These are phyloP conservation scores for Mycena citricolor DNA, from an alignment of 1,284 basidiomycete genomes.

Conservation along the genomic window DNA sequence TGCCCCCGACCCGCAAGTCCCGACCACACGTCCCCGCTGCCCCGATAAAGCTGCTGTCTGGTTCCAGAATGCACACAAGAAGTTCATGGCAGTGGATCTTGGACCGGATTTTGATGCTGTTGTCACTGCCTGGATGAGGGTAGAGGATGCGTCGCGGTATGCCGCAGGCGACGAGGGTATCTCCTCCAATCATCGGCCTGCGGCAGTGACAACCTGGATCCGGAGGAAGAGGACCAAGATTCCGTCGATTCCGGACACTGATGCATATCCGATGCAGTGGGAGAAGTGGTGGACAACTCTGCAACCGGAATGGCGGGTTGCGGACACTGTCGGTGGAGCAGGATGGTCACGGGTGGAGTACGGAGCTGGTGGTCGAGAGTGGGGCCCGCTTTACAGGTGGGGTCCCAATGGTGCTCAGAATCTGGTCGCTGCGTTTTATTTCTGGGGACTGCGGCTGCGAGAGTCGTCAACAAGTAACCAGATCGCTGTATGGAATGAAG, in stretches of 20 bases:
- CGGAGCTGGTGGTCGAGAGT: background rate
- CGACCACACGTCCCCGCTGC: background rate
- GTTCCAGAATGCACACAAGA: background rate
- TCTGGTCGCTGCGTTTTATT: background rate
- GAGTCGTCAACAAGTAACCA: background rate
- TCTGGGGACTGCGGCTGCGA: background rate
- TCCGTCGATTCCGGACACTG: background rate
- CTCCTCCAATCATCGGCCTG: too few species aligned
- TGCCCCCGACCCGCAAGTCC: too few species aligned
- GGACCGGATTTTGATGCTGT: conserved; percentile 6
- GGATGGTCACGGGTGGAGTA: conserved; percentile 2
- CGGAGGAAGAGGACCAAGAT: background rate
- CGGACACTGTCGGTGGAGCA: background rate
- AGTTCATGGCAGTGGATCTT: background rate
- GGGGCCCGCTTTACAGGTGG: conserved; percentile 8
- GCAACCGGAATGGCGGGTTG: conserved; percentile 5
- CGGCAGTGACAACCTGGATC: conserved; percentile 2
- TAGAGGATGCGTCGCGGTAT: conserved; percentile 5
- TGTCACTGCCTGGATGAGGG: conserved; percentile 2
- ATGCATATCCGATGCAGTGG: background rate
- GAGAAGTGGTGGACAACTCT: conserved; percentile 7
- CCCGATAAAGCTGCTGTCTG: background rate
- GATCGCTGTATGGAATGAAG: background rate
- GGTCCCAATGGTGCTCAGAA: conserved; percentile 1
- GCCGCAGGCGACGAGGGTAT: too few species aligned